Percentiles rank a stretch among this genome's conserved stretches.
Conservation (phyloP, 345 rosid species). For the Arabis alpina region DNA sequence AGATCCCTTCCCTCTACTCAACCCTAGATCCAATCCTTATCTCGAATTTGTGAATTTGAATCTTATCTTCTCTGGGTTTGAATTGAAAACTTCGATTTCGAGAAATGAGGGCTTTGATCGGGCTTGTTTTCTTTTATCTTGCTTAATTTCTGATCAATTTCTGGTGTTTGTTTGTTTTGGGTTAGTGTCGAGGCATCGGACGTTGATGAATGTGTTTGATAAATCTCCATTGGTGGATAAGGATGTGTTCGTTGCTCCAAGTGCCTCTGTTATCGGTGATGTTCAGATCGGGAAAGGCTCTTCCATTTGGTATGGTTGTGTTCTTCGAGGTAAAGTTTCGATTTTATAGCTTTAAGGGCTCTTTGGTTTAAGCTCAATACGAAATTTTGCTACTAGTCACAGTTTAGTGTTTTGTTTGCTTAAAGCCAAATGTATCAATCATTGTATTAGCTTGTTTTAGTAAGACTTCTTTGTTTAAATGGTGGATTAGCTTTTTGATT, state of each 20-base stretch:
- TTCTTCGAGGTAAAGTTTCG: slow-evolving; percentile 73
- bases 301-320: slow-evolving; percentile 97
- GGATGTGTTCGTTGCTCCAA: slow-evolving; percentile 90
- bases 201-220: slow-evolving; percentile 91
- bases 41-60: neutral
- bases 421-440: no score
- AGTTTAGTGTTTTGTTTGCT: no score
- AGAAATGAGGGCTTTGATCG: neutral
- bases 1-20: slow-evolving; percentile 1
- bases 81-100: slow-evolving; percentile 6
- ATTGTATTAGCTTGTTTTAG: no score
- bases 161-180: neutral
- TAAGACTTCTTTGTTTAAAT: no score
- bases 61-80: neutral
- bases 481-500: no score
- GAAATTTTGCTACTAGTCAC: no score
- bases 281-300: slow-evolving; percentile 84
- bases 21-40: slow-evolving; percentile 37
- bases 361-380: no score
- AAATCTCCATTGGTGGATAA: slow-evolving; percentile 84
- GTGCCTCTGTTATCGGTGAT: slow-evolving; percentile 93
- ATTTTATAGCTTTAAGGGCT: no score
- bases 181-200: slow-evolving; percentile 87
- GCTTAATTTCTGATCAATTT: neutral
- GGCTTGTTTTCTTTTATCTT: neutral